Percentiles rank a stretch among this genome's conserved stretches.
Evolutionary conservation across 2,329 filamentous ascomycete genomes (phyloP).

Genomic region (Trichoderma arundinaceum): DNA sequence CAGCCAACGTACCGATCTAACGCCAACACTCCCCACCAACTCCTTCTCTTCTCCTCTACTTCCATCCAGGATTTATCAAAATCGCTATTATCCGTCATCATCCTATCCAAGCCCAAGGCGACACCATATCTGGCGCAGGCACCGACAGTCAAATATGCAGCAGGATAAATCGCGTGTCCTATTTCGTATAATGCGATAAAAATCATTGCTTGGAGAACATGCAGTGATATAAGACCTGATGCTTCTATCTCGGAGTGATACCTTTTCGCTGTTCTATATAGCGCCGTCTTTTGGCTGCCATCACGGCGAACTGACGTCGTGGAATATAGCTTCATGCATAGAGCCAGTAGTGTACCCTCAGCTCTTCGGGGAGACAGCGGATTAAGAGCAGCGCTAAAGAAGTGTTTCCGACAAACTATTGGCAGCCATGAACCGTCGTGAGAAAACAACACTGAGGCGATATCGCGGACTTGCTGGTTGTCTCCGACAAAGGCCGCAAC

Average conservation of each 20-base stretch:
- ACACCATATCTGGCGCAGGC: slow-evolving; percentile 5
- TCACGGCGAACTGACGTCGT: neutral
- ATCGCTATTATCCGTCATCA: neutral
- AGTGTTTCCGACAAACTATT: slow-evolving; percentile 13
- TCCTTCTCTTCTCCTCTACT: slow-evolving; percentile 10
- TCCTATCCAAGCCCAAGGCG: neutral
- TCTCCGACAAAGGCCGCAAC: slow-evolving; percentile 3
- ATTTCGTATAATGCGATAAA: neutral
- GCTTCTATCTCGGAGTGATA: slow-evolving; percentile 7
- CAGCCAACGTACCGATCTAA: neutral
- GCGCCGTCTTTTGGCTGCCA: neutral
- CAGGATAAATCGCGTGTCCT: neutral
- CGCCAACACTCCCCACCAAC: slow-evolving; percentile 9
- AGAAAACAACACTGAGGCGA: slow-evolving; percentile 7
- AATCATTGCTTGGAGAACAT: slow-evolving; percentile 6
- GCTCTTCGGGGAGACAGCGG: slow-evolving; percentile 1
- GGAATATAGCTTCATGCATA: slow-evolving; percentile 1
- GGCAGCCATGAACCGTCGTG: slow-evolving; percentile 3
- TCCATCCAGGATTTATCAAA: neutral
- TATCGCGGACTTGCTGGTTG: neutral
- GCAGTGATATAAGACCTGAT: neutral
- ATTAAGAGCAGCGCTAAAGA: slow-evolving; percentile 2
- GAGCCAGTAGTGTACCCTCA: neutral
- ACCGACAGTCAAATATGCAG: neutral
- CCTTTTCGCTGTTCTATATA: neutral